Evolutionary conservation across 192 early-diverging fungal genomes (phyloP).

Genomic region (Backusella westeae): DNA sequence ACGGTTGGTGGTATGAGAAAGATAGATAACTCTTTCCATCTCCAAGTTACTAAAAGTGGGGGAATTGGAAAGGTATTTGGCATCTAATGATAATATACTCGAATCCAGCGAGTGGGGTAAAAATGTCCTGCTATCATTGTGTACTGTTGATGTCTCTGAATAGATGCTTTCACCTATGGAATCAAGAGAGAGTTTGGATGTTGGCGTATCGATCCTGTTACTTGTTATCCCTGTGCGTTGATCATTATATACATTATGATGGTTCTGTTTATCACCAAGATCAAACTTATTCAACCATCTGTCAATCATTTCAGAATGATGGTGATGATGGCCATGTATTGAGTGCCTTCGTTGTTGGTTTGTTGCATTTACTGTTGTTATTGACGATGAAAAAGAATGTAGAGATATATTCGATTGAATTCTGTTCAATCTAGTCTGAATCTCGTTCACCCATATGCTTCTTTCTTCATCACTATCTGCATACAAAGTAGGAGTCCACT

Average conservation of each 20-base stretch:
- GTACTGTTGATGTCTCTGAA: neutral
- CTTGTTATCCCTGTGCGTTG: neutral
- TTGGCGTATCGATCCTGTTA: neutral
- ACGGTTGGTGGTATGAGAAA: neutral
- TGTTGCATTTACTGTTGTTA: neutral
- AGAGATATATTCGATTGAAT: neutral
- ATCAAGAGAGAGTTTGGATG: neutral
- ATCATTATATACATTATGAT: neutral
- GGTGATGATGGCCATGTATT: neutral
- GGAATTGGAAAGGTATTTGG: neutral
- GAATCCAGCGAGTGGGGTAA: neutral
- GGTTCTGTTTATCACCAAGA: neutral
- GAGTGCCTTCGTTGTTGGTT: neutral
- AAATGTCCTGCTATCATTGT: neutral
- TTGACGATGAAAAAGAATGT: neutral
- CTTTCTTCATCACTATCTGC: neutral
- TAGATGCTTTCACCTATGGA: neutral
- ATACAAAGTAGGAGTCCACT: neutral
- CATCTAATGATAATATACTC: neutral
- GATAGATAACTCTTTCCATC: neutral
- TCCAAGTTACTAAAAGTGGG: neutral
- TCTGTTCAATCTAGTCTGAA: neutral
- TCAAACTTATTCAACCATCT: slow-evolving; percentile 3
- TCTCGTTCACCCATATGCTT: neutral
- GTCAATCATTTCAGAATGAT: neutral